Evolutionary conservation across 1,284 basidiomycete genomes (phyloP), one percentile per base, ranked within the genome.

Genomic region (Marasmius oreades): DNA sequence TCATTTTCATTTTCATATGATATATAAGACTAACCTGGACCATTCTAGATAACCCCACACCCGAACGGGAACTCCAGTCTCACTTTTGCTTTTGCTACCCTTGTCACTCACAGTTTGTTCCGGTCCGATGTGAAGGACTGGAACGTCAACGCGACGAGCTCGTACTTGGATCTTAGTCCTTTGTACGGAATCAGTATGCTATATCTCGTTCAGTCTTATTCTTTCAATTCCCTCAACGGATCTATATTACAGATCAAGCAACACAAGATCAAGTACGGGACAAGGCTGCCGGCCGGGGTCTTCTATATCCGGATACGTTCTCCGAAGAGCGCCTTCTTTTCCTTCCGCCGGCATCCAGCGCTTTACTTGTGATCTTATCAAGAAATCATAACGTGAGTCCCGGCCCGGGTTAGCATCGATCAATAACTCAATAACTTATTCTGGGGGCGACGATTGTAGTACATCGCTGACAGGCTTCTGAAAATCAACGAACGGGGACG

Each of bases 151-250:
- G 70, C 77, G 42, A 78, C 84, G 3, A 78, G 76, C 33, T 81
- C 79, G 3, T 86, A 85, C 61, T 73, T 86, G 53, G 84, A 86
- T 59, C 70, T 85, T 16, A 77, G 76, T 48, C 72, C 71, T 5
- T 60, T 76, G 1, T 77, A 78, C 61, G 77, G 77, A 7, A 67
- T 70, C 52, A 74, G 73, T 75, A 44, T 52, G 73, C 61, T 31
- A 31, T 31, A 10, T 52, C 16, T 37, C 26, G n/a, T n/a, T n/a
- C n/a, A n/a, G n/a, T n/a, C n/a, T n/a, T n/a, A n/a, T n/a, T n/a
- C n/a, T n/a, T n/a, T n/a, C n/a, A n/a, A n/a, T n/a, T n/a, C n/a
- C n/a, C n/a, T n/a, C n/a, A n/a, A n/a, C n/a, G n/a, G n/a, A n/a
- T n/a, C n/a, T n/a, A n/a, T n/a, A n/a, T n/a, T n/a, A n/a, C n/a